Percentiles rank a stretch among this genome's conserved stretches.
Evolutionary conservation across 257 asterid species (phyloP).

Genomic region (Verbena officinalis): DNA sequence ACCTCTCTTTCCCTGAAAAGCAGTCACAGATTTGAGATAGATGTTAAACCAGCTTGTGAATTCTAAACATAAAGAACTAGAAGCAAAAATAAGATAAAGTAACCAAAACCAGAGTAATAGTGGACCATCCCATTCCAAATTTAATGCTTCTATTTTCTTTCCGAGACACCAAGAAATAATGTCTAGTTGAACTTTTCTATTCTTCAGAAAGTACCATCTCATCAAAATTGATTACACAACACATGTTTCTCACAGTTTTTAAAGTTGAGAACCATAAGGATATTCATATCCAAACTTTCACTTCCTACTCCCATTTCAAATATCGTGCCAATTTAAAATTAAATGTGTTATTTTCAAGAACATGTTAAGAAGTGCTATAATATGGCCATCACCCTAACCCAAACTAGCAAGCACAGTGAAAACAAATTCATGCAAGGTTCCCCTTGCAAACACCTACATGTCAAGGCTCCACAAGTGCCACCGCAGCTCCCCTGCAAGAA

Average conservation of each 20-base stretch:
- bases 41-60: conserved; percentile 16
- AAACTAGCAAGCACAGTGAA: conserved; percentile 44
- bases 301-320: background rate
- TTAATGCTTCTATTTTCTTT: background rate
- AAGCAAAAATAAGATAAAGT: conserved; percentile 10
- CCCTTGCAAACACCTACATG: conserved; percentile 99
- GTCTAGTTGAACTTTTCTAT: background rate
- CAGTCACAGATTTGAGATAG: conserved; percentile 51
- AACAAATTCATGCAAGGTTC: conserved; percentile 63
- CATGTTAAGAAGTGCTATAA: conserved; percentile 23
- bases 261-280: background rate
- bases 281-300: background rate
- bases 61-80: background rate
- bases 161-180: background rate
- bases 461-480: conserved; percentile 89
- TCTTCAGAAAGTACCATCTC: background rate
- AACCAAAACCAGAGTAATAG: conserved; percentile 5
- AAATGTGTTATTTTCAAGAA: conserved; percentile 21
- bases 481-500: conserved; percentile 99
- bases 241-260: background rate
- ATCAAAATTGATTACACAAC: background rate
- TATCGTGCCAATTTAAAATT: conserved; percentile 6
- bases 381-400: conserved; percentile 57
- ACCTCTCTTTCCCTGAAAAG: conserved; percentile 96
- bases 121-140: background rate